A percentile compares a stretch with the other conserved stretches of the same genome.
Evolutionary conservation across 176 grass and related monocot genomes (phyloP).

Genomic region (Carex pumila): DNA sequence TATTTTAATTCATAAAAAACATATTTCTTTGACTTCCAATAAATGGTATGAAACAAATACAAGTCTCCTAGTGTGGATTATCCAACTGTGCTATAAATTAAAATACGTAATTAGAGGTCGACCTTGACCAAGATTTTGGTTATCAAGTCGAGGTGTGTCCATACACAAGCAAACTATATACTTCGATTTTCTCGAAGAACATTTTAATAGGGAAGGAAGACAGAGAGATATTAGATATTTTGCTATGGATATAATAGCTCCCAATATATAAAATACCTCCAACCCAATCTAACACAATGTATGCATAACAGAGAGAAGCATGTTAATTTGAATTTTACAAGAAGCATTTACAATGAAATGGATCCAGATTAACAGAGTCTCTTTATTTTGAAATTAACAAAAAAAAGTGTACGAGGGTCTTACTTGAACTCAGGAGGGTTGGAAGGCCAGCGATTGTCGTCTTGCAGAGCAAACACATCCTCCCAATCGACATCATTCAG

Average conservation of each 20-base stretch:
- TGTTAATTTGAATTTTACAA: not conserved
- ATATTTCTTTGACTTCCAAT: not conserved
- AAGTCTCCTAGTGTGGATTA: not conserved
- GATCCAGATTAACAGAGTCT: too few species aligned
- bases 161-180: not conserved
- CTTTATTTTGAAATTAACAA: too few species aligned
- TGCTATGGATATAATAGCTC: not conserved
- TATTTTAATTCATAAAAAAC: conserved; percentile 1
- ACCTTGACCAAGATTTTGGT: not conserved
- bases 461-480: conserved; percentile 64
- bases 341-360: not conserved
- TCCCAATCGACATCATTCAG: conserved; percentile 65
- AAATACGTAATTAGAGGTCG: not conserved
- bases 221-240: not conserved
- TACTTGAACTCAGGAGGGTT: conserved; percentile 72
- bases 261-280: not conserved
- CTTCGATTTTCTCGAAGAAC: not conserved
- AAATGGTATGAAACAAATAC: not conserved
- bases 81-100: not conserved
- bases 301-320: too few species aligned
- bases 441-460: conserved; percentile 69
- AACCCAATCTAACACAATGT: too few species aligned
- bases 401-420: not conserved
- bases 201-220: not conserved
- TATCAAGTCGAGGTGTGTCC: not conserved